Percentiles rank a stretch among this genome's conserved stretches.
Conservation (phyloP, 306 rosid species). For the Cucurbita pepo region DNA sequence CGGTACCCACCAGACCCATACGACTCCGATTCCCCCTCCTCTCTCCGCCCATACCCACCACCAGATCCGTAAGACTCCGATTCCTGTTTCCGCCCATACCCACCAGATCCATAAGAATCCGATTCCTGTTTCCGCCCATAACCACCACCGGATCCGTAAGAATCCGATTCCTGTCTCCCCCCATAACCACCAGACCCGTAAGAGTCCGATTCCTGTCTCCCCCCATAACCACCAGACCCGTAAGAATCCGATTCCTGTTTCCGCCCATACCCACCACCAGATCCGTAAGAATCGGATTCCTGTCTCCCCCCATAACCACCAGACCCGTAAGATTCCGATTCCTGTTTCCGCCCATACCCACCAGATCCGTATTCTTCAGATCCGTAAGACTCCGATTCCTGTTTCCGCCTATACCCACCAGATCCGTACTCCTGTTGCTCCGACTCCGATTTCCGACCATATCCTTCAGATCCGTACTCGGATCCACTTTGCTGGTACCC, state of each 20-base stretch:
- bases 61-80: constrained; percentile 8
- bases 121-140: constrained; percentile 1
- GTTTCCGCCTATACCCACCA: constrained; percentile 11
- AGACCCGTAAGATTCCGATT: constrained; percentile 9
- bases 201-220: constrained; percentile 2
- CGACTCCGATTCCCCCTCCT: neutral
- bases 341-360: constrained; percentile 11
- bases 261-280: too few relatives aligned
- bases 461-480: constrained; percentile 3
- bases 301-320: constrained; percentile 2
- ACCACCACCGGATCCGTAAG: neutral
- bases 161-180: neutral
- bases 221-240: constrained; percentile 2
- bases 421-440: neutral
- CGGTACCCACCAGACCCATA: neutral
- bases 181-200: constrained; percentile 13
- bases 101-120: constrained; percentile 3
- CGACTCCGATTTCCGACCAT: neutral
- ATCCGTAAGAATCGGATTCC: constrained; percentile 3
- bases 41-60: constrained; percentile 8
- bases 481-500: neutral
- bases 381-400: constrained; percentile 1
- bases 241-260: too few relatives aligned
- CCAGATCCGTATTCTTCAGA: neutral
- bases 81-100: constrained; percentile 9